A percentile compares a stretch with the other conserved stretches of the same genome.
These are phyloP conservation scores for Hymenoscyphus fructigenus DNA, from an alignment of 2,329 filamentous ascomycete species.

Conservation along the genomic window DNA sequence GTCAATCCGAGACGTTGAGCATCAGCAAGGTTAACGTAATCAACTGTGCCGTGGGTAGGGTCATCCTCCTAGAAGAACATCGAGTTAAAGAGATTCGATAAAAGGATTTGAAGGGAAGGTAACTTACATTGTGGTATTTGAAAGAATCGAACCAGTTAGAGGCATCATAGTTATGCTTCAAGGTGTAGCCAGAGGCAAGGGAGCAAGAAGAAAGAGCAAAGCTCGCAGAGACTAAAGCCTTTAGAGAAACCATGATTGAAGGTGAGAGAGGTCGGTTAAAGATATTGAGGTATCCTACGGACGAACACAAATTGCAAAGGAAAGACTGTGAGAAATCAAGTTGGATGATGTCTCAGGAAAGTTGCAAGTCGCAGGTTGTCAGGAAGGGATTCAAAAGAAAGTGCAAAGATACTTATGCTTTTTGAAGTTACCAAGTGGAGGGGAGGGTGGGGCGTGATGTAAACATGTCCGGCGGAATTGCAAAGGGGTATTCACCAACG, in stretches of 20 bases:
- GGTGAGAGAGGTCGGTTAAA: background rate
- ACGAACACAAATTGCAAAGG: background rate
- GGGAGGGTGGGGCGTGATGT: background rate
- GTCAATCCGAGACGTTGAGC: slow-evolving; percentile 19
- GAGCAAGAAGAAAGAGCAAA: background rate
- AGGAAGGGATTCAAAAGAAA: background rate
- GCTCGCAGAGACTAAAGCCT: background rate
- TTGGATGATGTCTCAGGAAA: background rate
- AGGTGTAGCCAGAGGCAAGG: background rate
- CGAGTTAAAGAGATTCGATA: background rate
- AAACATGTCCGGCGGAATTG: background rate
- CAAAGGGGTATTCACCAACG: background rate
- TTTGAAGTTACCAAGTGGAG: background rate
- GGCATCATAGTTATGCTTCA: background rate
- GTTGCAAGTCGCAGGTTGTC: background rate
- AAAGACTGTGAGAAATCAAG: background rate
- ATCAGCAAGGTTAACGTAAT: slow-evolving; percentile 37
- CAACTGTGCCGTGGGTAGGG: slow-evolving; percentile 24
- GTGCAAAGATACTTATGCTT: background rate
- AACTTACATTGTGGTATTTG: background rate
- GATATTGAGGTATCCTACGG: background rate
- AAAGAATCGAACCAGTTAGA: background rate
- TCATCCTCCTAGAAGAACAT: background rate
- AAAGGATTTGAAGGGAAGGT: background rate
- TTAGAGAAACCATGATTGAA: background rate